Conservation (phyloP, 371 early-diverging fungal species). For the Zopfochytrium polystomum region DNA sequence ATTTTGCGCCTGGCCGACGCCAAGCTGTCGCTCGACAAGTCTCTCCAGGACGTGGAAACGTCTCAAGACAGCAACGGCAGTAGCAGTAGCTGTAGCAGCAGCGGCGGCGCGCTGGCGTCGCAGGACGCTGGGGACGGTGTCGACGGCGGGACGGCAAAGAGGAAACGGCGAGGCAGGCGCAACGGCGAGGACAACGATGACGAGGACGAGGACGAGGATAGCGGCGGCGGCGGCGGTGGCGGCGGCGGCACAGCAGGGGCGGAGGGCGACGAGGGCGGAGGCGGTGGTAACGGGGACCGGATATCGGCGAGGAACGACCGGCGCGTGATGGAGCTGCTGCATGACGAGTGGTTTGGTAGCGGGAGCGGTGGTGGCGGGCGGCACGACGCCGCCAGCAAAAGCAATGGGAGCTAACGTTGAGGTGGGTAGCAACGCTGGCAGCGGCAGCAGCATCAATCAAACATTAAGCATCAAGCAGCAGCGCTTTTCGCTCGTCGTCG, state of each 20-base stretch:
- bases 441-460: no score
- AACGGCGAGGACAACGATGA: constrained; percentile 2
- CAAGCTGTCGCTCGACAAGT: constrained; percentile 76
- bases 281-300: not conserved
- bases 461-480: no score
- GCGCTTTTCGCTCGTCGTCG: no score
- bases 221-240: not conserved
- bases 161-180: not conserved
- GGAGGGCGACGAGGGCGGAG: not conserved
- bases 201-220: constrained; percentile 3
- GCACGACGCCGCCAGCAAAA: no score
- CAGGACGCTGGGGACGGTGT: no score
- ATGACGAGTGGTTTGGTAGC: constrained; percentile 14
- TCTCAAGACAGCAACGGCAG: no score
- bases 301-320: constrained; percentile 10
- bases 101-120: no score
- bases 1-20: constrained; percentile 64
- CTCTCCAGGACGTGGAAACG: constrained; percentile 61
- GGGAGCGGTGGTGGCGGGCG: not conserved
- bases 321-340: constrained; percentile 17
- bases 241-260: not conserved
- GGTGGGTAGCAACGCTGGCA: no score
- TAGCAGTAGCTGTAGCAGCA: no score
- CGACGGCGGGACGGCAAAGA: no score
- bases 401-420: no score